These are phyloP conservation scores for Manihot esculenta DNA, from an alignment of 441 rosid species.

Conservation along the genomic window DNA sequence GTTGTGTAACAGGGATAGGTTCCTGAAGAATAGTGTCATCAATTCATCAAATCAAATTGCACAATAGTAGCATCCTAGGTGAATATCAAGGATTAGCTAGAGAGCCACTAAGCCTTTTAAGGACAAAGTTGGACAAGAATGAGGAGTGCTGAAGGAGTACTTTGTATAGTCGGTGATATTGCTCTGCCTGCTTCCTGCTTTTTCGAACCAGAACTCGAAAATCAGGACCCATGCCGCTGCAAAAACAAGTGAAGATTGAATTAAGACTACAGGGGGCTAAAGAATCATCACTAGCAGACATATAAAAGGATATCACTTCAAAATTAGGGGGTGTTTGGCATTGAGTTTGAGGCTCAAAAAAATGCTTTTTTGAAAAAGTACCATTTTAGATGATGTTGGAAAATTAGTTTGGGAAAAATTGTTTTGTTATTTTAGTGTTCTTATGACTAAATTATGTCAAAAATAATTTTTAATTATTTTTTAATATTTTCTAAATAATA, in stretches of 20 bases:
- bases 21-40: conserved; percentile 43
- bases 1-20: conserved; percentile 93
- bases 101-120: no score
- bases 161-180: conserved; percentile 88
- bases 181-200: conserved; percentile 99
- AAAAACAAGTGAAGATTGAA: conserved; percentile 10
- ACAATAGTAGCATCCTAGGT: background rate
- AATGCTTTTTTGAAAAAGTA: no score
- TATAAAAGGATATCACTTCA: background rate
- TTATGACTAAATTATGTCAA: no score
- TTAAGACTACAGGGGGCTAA: background rate
- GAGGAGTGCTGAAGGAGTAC: conserved; percentile 30
- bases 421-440: no score
- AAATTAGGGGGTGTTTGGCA: no score
- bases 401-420: no score
- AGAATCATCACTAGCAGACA: background rate
- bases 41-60: background rate
- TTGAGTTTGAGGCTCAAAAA: no score
- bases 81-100: no score
- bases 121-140: no score
- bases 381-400: no score
- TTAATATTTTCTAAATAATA: no score
- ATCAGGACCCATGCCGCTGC: conserved; percentile 99
- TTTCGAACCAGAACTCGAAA: conserved; percentile 93
- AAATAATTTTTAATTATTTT: no score